Base-by-base conservation (phyloP, 345 rosid genomes). In the Orychophragmus violaceus region DNA sequence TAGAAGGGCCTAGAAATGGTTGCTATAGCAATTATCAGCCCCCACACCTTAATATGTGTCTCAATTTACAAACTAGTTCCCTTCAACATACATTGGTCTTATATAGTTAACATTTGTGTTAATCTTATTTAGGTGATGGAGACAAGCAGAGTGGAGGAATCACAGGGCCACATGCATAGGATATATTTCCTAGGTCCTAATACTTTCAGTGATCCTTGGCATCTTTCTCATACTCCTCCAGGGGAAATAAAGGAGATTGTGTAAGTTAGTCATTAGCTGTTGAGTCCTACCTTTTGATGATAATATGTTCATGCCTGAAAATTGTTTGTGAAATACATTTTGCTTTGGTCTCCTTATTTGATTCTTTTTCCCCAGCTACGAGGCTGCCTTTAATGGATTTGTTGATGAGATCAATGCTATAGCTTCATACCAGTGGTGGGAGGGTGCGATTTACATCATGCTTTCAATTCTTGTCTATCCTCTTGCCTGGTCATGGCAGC, bases 381-480 rank as follows among this genome's bases (percentile, higher is more conserved):
- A 91, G 82, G 96, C 85, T 74, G 98, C 92, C 8, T 91, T 82
- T 76, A 83, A 80, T 60, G 84, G 83, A 70, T 91, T 91, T 83
- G 96, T 87, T 64, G 92, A 89, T 70, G 95, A 91, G 79, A 85
- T 91, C 70, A 91, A 91, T 79, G 78, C 69, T 66, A 71, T 91
- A 76, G 95, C 98, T 73, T 83, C 92, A 39, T 91, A 89, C 68
- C 96, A 87, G 70, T 91, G 98, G 98, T 91, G 98, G 98, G 95
- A 87, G 80, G 98, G 98, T 71, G 85, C 90, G 3, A 67, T 87
- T 24, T 82, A 85, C 79, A 84, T 82, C 66, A 61, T 89, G 70
- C 90, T 91, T 59, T 83, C 87, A 54, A 51, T 87, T 75, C 79
- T 89, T 74, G 96, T 87, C n/a, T 87, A 84, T 80, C 98, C 96